phyloP scores from a whole-genome alignment of 257 asterid genomes.

The Solanum sitiens region DNA sequence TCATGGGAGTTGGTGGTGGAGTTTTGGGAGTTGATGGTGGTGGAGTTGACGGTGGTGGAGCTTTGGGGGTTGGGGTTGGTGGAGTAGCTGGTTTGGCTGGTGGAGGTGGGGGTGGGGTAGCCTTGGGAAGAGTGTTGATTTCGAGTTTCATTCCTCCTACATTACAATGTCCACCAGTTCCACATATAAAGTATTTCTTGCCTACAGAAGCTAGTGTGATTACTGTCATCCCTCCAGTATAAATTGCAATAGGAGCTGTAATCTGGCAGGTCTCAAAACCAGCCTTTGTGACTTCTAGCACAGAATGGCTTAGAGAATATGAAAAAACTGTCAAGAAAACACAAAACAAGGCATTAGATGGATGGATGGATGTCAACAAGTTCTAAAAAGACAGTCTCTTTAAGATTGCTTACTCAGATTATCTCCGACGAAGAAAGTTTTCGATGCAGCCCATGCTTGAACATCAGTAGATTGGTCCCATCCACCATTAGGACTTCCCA shows the following conservation, averaged over 20 bases:
- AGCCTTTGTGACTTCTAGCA: conserved; percentile 45
- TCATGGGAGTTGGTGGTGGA: conserved; percentile 6
- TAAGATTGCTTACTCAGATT: conserved; percentile 26
- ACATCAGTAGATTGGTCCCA: conserved; percentile 41
- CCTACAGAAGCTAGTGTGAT: conserved; percentile 47
- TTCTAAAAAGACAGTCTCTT: background rate
- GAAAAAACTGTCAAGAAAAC: conserved; percentile 34
- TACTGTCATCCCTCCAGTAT: conserved; percentile 34
- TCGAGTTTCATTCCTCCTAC: conserved; percentile 68
- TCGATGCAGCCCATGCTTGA: conserved; percentile 44
- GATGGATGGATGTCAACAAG: background rate
- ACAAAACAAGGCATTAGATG: background rate
- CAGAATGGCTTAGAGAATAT: conserved; percentile 41
- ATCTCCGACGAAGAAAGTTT: conserved; percentile 38
- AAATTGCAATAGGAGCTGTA: conserved; percentile 23
- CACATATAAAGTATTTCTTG: conserved; percentile 56
- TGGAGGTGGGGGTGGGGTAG: conserved; percentile 37
- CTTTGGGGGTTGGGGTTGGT: background rate
- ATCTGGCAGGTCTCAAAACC: conserved; percentile 43
- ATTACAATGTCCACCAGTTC: conserved; percentile 48
- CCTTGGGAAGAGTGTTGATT: conserved; percentile 21
- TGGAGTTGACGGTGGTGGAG: conserved; percentile 5
- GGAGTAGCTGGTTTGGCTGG: conserved; percentile 14
- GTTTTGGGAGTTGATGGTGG: background rate
- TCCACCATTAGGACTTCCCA: conserved; percentile 47